Percentiles rank a stretch among this genome's conserved stretches.
These are phyloP conservation scores for Epichloe gansuensis DNA, from an alignment of 2,329 filamentous ascomycete genomes.

Conservation along the genomic window DNA sequence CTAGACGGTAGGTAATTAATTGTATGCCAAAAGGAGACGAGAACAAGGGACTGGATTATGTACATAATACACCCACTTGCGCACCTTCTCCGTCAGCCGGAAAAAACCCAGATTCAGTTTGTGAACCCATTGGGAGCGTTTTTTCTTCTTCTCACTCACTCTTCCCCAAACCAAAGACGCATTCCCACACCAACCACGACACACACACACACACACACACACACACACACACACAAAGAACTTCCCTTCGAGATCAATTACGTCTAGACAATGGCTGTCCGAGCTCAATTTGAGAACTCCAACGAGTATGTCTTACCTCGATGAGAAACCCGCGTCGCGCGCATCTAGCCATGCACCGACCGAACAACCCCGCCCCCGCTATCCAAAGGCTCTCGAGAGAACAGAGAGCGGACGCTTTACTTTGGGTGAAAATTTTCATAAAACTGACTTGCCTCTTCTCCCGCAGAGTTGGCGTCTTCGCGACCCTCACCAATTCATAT, in stretches of 20 bases:
- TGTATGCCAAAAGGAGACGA: too few relatives aligned
- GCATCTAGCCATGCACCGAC: neutral
- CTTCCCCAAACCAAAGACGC: neutral
- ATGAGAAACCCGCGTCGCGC: neutral
- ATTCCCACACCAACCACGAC: neutral
- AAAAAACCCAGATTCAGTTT: slow-evolving; percentile 1
- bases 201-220: too few relatives aligned
- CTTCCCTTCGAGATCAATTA: neutral
- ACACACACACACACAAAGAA: neutral
- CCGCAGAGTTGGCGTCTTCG: slow-evolving; percentile 82
- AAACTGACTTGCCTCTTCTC: neutral
- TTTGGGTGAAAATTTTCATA: neutral
- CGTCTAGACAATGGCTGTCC: slow-evolving; percentile 46
- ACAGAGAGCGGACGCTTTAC: neutral
- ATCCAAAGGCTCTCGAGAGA: slow-evolving; percentile 2
- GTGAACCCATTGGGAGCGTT: neutral
- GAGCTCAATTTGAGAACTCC: slow-evolving; percentile 76
- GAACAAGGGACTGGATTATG: neutral
- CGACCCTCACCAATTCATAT: slow-evolving; percentile 94
- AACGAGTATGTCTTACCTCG: slow-evolving; percentile 59
- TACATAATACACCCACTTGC: neutral
- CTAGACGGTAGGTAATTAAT: too few relatives aligned
- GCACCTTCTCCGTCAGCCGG: neutral
- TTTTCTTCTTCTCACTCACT: neutral
- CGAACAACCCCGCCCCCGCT: slow-evolving; percentile 15